Percentiles rank a stretch among this genome's conserved stretches.
These are phyloP conservation scores for Neurospora sp. DNA, from an alignment of 495 filamentous ascomycete species.

Conservation along the genomic window DNA sequence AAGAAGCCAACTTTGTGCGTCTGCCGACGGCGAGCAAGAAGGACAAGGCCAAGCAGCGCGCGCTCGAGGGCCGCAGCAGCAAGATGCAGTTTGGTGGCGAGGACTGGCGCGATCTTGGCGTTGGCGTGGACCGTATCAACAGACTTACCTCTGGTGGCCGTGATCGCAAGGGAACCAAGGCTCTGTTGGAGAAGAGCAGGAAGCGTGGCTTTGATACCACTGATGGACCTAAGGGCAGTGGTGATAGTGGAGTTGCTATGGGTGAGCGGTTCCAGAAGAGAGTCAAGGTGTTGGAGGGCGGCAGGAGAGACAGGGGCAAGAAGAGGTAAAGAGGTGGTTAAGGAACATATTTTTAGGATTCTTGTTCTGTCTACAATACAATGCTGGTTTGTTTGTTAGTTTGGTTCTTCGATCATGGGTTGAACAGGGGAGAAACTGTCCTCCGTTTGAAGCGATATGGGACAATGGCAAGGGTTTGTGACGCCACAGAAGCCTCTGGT, in stretches of 20 bases:
- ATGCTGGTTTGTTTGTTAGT: too few species aligned
- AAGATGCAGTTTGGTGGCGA: slow-evolving; percentile 66
- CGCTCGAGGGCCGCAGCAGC: slow-evolving; percentile 28
- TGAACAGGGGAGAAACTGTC: too few species aligned
- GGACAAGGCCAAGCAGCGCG: slow-evolving; percentile 46
- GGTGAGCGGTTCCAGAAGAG: slow-evolving; percentile 66
- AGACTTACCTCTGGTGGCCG: slow-evolving; percentile 54
- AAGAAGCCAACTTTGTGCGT: slow-evolving; percentile 79
- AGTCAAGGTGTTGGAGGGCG: slow-evolving; percentile 54
- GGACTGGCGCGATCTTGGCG: slow-evolving; percentile 69
- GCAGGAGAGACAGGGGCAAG: slow-evolving; percentile 45
- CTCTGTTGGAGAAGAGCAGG: slow-evolving; percentile 65
- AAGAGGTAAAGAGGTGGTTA: slow-evolving; percentile 9
- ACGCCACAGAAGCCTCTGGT: too few species aligned
- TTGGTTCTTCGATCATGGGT: too few species aligned
- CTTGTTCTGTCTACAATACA: neutral
- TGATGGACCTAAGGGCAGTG: slow-evolving; percentile 49
- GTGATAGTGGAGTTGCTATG: slow-evolving; percentile 38
- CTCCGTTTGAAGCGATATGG: too few species aligned
- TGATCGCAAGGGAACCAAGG: slow-evolving; percentile 41
- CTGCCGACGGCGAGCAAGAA: slow-evolving; percentile 76
- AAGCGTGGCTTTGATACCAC: slow-evolving; percentile 53
- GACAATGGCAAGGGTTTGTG: too few species aligned
- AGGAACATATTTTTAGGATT: neutral
- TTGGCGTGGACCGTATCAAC: slow-evolving; percentile 69